These are phyloP conservation scores for Fusarium irregulare DNA, from an alignment of 2,329 filamentous ascomycete genomes.

Conservation along the genomic window DNA sequence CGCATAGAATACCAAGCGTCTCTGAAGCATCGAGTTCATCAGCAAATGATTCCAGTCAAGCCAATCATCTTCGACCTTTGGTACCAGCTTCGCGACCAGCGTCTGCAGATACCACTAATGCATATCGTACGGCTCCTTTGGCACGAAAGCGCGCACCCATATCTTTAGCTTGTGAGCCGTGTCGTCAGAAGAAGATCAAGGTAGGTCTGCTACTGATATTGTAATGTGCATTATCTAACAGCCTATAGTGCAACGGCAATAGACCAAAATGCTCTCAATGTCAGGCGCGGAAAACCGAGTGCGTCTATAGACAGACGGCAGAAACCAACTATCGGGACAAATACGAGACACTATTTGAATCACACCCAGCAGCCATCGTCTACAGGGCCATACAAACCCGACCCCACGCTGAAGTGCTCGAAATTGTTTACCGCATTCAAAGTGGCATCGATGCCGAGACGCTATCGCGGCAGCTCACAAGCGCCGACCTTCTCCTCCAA, in stretches of 20 bases:
- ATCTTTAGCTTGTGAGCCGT: not conserved
- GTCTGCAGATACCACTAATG: fast-evolving
- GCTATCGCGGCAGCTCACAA: not conserved
- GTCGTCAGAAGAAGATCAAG: constrained; percentile 11
- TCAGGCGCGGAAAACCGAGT: not conserved
- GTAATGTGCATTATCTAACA: not conserved
- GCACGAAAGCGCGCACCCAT: not conserved
- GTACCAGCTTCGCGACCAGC: not conserved
- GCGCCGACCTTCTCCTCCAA: constrained; percentile 14
- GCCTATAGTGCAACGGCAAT: not conserved
- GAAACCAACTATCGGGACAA: not conserved
- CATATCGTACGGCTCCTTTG: not conserved
- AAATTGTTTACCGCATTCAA: not conserved
- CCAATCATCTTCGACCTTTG: not conserved
- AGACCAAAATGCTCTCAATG: constrained; percentile 5
- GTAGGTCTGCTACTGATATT: not conserved
- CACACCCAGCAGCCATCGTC: not conserved
- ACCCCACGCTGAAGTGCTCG: not conserved
- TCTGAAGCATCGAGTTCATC: constrained; percentile 3
- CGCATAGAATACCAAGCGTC: not conserved
- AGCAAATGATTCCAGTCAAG: not conserved
- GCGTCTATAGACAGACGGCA: not conserved
- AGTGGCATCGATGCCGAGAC: constrained; percentile 6
- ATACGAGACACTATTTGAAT: not conserved
- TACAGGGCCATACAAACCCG: constrained; percentile 1